A percentile compares a stretch with the other conserved stretches of the same genome.
Conservation (phyloP, 768 basidiomycete species). For the Suillus cothurnatus region DNA sequence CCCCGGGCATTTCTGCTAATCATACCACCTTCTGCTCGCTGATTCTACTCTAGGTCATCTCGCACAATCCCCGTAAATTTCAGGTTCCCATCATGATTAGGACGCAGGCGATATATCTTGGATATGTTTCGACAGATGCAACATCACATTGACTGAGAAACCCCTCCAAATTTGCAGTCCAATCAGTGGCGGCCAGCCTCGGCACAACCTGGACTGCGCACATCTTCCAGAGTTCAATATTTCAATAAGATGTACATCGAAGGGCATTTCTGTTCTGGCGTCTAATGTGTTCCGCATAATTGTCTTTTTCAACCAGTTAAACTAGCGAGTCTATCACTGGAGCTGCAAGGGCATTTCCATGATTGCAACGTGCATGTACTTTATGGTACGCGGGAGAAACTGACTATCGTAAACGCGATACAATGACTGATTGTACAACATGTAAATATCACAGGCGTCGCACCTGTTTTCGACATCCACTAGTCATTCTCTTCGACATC, state of each 20-base stretch:
- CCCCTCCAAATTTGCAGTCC: not conserved
- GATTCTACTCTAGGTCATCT: not conserved
- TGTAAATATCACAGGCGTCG: not conserved
- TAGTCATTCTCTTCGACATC: constrained; percentile 21
- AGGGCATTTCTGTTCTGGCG: not conserved
- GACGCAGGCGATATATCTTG: not conserved
- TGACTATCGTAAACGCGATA: not conserved
- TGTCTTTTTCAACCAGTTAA: not conserved
- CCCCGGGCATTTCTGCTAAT: not conserved
- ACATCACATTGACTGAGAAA: not conserved
- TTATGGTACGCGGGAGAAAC: not conserved
- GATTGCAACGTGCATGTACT: not conserved
- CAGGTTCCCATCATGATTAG: not conserved
- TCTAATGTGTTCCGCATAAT: not conserved
- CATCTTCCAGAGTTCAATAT: not conserved
- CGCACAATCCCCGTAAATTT: not conserved
- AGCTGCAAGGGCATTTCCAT: not conserved
- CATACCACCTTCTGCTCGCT: not conserved
- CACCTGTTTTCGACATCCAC: not conserved
- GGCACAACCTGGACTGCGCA: not conserved
- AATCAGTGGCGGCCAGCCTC: not conserved
- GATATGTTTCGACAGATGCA: not conserved
- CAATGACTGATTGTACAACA: constrained; percentile 1
- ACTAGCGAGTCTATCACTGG: not conserved
- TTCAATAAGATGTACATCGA: not conserved